Evolutionary conservation across 345 rosid species (phyloP), one percentile per base, ranked within the genome.

Genomic region (Eutrema yunnanense): DNA sequence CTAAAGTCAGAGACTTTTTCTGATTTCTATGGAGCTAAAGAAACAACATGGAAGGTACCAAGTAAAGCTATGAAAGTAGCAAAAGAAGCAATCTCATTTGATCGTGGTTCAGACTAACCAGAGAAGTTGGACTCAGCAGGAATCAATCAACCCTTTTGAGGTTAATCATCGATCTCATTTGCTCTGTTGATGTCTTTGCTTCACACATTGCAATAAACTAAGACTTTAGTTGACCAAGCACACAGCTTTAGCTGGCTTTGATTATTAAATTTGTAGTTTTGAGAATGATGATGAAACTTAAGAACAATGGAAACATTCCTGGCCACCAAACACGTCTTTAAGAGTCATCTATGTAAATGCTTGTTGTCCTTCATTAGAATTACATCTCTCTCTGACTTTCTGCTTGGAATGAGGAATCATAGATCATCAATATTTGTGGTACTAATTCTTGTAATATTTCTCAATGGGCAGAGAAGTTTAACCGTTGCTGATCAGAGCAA

Each of bases 381-480:
- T 22, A 36, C 29, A 46, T 57, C 29, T 43, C 54, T 53, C 41
- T 55, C 19, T 13, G 16, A 26, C 29, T 11, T 30, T 29, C 14
- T 29, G 2, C 49, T 40, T 66, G 7, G 12, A 30, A 49, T 57
- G 72, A 66, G 1, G 37, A 66, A 29, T 30, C 14, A 49, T 7
- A 73, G 4, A 72, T 43, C 38, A 22, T 42, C 16, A 48, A 5
- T 27, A 9, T 36, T 73, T 19, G 7, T 57, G 47, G 14, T 65
- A 8, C 33, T 73, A 48, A 47, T 13, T 65, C n/a, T 65, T 6
- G 43, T 73, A 14, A 37, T 65, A 37, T 3, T 73, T 47, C 36
- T 73, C 14, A 65, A 8, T 56, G 71, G 6, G 33, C 71, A 65
- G 47, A 26, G 41, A 26, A 6, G 42, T 55, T 73, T 57, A 56